Percentiles rank a stretch among this genome's conserved stretches.
These are phyloP conservation scores for Globisporangium radiosum DNA, from an alignment of 352 stramenopile genomes.

Conservation along the genomic window DNA sequence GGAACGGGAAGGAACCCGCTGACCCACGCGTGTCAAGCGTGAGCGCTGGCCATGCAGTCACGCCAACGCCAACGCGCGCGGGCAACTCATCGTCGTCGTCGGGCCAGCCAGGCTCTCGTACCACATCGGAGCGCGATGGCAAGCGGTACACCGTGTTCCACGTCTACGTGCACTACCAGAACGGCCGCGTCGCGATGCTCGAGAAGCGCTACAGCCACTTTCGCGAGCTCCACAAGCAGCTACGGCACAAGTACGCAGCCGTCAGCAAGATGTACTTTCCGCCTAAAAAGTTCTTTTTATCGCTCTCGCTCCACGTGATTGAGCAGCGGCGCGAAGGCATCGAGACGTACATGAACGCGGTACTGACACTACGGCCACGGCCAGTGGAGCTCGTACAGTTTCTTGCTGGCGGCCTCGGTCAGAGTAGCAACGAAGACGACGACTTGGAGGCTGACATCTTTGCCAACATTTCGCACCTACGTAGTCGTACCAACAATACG, in stretches of 20 bases:
- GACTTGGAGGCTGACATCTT: constrained; percentile 50
- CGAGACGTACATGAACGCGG: constrained; percentile 78
- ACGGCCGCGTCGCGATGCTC: constrained; percentile 41
- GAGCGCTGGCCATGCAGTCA: constrained; percentile 4
- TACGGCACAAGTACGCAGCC: constrained; percentile 72
- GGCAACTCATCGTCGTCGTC: constrained; percentile 7
- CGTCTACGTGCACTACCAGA: constrained; percentile 73
- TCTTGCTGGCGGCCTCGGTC: constrained; percentile 32
- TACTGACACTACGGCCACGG: constrained; percentile 62
- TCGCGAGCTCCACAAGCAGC: constrained; percentile 72
- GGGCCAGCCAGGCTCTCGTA: background rate
- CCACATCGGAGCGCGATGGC: constrained; percentile 7
- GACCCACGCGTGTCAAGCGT: constrained; percentile 13
- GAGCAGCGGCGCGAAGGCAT: constrained; percentile 77
- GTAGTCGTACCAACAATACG: background rate
- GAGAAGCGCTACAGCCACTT: constrained; percentile 85
- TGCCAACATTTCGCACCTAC: constrained; percentile 22
- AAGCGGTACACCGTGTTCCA: constrained; percentile 80
- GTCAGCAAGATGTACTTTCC: constrained; percentile 82
- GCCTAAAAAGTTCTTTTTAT: constrained; percentile 85
- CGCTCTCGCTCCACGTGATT: constrained; percentile 81
- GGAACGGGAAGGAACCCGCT: constrained; percentile 37
- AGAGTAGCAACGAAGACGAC: constrained; percentile 53
- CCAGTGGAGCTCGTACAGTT: constrained; percentile 68
- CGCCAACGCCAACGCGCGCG: background rate